phyloP scores from a whole-genome alignment of 2,329 filamentous ascomycete genomes.

The Lecanicillium sp. region DNA sequence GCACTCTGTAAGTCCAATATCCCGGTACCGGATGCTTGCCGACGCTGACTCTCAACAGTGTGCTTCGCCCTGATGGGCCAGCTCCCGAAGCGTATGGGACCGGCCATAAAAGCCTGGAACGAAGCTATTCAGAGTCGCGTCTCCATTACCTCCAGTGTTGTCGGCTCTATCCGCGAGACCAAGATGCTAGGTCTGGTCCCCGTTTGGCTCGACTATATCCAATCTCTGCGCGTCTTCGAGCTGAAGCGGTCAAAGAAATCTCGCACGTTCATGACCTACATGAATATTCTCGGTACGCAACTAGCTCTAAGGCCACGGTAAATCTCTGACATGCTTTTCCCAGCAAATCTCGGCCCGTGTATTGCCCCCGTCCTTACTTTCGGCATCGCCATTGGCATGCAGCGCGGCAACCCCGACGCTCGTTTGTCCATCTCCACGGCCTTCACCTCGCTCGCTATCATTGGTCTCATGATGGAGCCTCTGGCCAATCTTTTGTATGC shows the following conservation, averaged over 20 bases:
- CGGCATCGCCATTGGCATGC: conserved; percentile 5
- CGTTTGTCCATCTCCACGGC: background rate
- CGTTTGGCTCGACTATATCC: conserved; percentile 15
- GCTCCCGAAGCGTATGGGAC: conserved; percentile 12
- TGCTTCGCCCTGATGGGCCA: background rate
- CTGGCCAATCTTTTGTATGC: conserved; percentile 17
- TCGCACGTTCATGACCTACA: conserved; percentile 15
- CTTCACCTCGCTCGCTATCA: background rate
- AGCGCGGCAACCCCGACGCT: background rate
- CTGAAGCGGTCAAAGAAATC: conserved; percentile 18
- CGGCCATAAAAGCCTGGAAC: conserved; percentile 19
- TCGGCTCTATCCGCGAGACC: conserved; percentile 25
- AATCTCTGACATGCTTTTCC: conserved; percentile 12
- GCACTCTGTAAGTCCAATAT: conserved; percentile 10
- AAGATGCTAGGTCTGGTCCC: conserved; percentile 26
- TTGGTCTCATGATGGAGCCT: background rate
- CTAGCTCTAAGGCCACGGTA: conserved; percentile 5
- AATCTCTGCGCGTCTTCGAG: conserved; percentile 17
- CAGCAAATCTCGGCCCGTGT: too few relatives aligned
- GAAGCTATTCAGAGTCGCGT: conserved; percentile 25
- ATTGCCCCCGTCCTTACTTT: conserved; percentile 18
- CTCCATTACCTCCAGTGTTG: conserved; percentile 21
- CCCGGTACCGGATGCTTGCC: background rate
- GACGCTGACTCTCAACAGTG: too few relatives aligned
- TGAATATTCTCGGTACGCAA: conserved; percentile 13